Conservation (phyloP, 2,329 filamentous ascomycete genomes). For the Knoxdaviesia proteae region DNA sequence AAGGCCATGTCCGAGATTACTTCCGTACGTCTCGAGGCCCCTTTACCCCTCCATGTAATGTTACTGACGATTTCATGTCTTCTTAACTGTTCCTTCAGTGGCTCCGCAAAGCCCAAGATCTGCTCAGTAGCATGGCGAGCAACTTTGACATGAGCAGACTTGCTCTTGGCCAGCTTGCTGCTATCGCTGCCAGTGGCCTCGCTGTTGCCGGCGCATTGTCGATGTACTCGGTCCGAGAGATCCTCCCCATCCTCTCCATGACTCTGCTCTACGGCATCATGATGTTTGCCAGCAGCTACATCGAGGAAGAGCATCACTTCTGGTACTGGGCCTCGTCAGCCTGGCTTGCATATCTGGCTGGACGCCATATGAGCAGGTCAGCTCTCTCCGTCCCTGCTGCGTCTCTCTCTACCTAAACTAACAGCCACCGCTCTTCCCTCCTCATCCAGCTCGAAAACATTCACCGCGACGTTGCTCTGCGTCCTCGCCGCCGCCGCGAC, state of each 20-base stretch:
- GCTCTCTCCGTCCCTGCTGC: neutral
- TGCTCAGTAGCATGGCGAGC: conserved; percentile 78
- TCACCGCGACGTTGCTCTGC: conserved; percentile 12
- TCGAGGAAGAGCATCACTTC: conserved; percentile 96
- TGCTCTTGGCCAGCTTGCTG: conserved; percentile 19
- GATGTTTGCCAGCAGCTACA: conserved; percentile 97
- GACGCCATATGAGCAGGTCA: conserved; percentile 23
- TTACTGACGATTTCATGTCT: neutral
- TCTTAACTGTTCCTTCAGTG: conserved; percentile 20
- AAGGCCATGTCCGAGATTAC: conserved; percentile 1
- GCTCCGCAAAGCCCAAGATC: conserved; percentile 48
- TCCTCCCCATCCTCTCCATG: conserved; percentile 24
- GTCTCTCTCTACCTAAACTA: neutral
- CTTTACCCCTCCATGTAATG: neutral
- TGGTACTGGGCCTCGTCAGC: conserved; percentile 81
- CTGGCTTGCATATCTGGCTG: conserved; percentile 39
- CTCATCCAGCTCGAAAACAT: conserved; percentile 2
- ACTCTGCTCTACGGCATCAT: conserved; percentile 52
- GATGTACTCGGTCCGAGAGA: neutral
- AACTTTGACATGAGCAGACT: conserved; percentile 65
- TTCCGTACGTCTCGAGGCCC: neutral
- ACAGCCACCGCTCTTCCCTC: too few relatives aligned
- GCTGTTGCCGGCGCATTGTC: conserved; percentile 4
- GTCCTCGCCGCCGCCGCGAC: conserved; percentile 35
- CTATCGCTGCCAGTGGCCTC: conserved; percentile 15